phyloP scores from a whole-genome alignment of 2,329 filamentous ascomycete genomes.

The Magnaporthiopsis rhizophila region DNA sequence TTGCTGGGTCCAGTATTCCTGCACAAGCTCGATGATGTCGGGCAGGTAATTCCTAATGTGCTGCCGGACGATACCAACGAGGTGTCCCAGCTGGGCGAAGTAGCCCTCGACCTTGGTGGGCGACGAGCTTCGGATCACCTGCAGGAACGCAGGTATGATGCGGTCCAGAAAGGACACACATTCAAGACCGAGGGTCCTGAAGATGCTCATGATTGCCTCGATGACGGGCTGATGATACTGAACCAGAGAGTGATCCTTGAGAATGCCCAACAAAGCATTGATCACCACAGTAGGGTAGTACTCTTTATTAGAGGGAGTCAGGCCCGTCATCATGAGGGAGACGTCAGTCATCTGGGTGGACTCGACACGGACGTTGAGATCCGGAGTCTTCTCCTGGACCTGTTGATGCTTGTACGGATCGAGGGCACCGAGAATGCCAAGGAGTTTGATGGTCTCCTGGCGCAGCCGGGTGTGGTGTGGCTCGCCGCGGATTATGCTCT shows the following conservation, averaged over 20 bases:
- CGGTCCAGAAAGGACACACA: slow-evolving; percentile 91
- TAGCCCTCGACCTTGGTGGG: slow-evolving; percentile 81
- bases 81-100: slow-evolving; percentile 88
- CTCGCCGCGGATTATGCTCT: slow-evolving; percentile 90
- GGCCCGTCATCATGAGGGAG: slow-evolving; percentile 92
- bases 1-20: slow-evolving; percentile 81
- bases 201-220: slow-evolving; percentile 98
- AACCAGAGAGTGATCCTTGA: slow-evolving; percentile 82
- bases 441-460: slow-evolving; percentile 91
- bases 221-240: slow-evolving; percentile 92
- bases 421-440: slow-evolving; percentile 89
- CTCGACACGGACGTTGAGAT: slow-evolving; percentile 61
- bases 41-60: slow-evolving; percentile 89
- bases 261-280: slow-evolving; percentile 83
- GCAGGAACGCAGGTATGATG: slow-evolving; percentile 88
- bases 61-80: slow-evolving; percentile 92
- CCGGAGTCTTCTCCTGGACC: slow-evolving; percentile 81
- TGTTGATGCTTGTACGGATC: slow-evolving; percentile 95
- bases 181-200: slow-evolving; percentile 89
- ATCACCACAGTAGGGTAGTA: slow-evolving; percentile 98
- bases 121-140: slow-evolving; percentile 77
- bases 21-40: slow-evolving; percentile 76
- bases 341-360: slow-evolving; percentile 76
- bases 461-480: slow-evolving; percentile 73
- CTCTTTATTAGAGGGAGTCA: slow-evolving; percentile 94